Percentiles rank a stretch among this genome's conserved stretches.
Evolutionary conservation across 1,284 basidiomycete genomes (phyloP).

Genomic region (Hypsizygus ulmarius): DNA sequence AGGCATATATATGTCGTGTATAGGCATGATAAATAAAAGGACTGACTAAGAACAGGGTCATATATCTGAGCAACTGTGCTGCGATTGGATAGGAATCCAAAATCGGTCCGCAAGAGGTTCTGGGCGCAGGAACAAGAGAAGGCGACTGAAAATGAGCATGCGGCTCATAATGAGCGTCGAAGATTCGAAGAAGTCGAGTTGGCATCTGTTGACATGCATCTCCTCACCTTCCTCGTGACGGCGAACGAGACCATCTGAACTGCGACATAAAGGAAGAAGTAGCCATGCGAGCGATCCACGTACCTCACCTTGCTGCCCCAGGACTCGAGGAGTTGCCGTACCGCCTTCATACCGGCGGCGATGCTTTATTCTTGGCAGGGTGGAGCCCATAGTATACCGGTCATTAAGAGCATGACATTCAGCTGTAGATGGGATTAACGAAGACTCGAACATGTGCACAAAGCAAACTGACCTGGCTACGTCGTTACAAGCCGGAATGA

Average conservation of each 20-base stretch:
- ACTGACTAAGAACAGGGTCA: neutral
- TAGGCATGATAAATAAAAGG: neutral
- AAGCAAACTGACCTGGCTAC: constrained; percentile 11
- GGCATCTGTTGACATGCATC: no score
- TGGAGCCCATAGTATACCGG: neutral
- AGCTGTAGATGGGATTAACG: constrained; percentile 1
- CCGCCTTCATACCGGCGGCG: neutral
- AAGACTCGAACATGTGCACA: neutral
- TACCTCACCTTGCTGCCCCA: no score
- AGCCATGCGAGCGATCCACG: no score
- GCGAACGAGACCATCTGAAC: no score
- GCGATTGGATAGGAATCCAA: constrained; percentile 1
- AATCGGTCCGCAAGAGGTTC: neutral
- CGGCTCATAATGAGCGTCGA: no score
- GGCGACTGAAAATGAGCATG: no score
- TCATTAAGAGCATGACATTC: neutral
- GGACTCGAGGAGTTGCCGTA: neutral
- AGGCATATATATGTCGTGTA: no score
- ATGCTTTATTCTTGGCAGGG: neutral
- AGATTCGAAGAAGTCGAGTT: no score
- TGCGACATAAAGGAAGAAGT: no score
- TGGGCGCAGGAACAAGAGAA: no score
- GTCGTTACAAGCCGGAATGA: neutral
- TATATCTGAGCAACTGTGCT: neutral
- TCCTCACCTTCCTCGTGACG: no score